These are phyloP conservation scores for Magnolia changhungtana DNA, from an alignment of 164 flowering plant species.

Conservation along the genomic window DNA sequence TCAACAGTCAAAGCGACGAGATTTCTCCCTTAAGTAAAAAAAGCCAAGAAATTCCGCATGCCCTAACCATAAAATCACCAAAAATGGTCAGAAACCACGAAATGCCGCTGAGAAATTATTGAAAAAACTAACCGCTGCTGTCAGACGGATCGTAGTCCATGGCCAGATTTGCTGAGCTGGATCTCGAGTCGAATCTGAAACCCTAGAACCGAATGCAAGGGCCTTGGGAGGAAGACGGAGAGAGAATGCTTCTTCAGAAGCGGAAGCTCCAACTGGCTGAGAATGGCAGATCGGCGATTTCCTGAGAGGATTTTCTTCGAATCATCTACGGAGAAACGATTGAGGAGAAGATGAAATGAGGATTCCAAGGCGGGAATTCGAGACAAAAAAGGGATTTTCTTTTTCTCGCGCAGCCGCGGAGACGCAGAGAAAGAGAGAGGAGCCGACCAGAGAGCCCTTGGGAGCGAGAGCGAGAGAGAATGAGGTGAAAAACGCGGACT, in stretches of 20 bases:
- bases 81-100: neutral
- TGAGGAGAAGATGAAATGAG: neutral
- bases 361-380: neutral
- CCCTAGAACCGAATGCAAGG: neutral
- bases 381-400: neutral
- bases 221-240: neutral
- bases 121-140: conserved; percentile 30
- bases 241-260: neutral
- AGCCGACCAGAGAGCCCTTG: neutral
- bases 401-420: neutral
- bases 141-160: conserved; percentile 58
- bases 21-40: neutral
- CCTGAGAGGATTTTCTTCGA: neutral
- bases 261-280: neutral
- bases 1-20: neutral
- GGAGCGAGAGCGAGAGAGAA: neutral
- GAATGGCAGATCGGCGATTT: neutral
- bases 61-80: neutral
- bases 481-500: neutral
- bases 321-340: neutral
- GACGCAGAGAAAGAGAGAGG: neutral
- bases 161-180: conserved; percentile 10
- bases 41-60: conserved; percentile 6
- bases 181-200: neutral
- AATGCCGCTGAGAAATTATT: neutral